Base-by-base conservation (phyloP, 2,329 filamentous ascomycete species). In the Leptographium lundbergii region DNA sequence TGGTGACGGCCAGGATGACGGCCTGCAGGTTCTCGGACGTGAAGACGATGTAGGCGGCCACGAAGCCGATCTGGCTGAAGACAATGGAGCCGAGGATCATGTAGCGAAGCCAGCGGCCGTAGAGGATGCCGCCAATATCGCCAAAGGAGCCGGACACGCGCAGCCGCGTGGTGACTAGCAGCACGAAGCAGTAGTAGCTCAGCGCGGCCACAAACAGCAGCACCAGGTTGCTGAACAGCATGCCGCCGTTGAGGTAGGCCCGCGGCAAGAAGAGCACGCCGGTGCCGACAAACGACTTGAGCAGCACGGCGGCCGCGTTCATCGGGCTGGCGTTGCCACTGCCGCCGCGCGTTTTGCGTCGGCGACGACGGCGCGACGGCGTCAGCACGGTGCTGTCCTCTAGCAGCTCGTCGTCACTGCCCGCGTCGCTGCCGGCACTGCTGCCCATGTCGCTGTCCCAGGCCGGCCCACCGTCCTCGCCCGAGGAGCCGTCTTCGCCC, bases 271-370 rank as follows among this genome's bases (percentile, higher is more conserved):
- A 97, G 19, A 97, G 77, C 10, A 97, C 92, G 59, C 92, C 92
- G 0, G 94, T 99, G 24, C 95, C 94, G 54, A 99, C 94, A 69
- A 99, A 99, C 0, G 92, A 97, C 76, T 99, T 99, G 64, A 99
- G 83, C 50, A 99, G 78, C 58, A 99, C 79, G 65, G 96, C 73
- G 13, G 88, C 86, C 11, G 94, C 92, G 62, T 88, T 89, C 63
- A 84, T 85, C 4, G 88, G 85, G 56, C 83, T 87, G 66, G 89
- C 91, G 58, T 85, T 91, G 47, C 91, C 89, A 61, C 81, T 84
- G 27, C 84, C 82, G 57, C 85, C 81, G 50, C 89, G 86, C 57
- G 82, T 78, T 75, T 90, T 92, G 69, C 89, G 85, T 73, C 85
- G 86, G 67, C 89, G 82, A 73, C 83, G 87, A 61, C 85, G 82